Evolutionary conservation across 345 rosid species (phyloP).

Genomic region (Citrus glauca): DNA sequence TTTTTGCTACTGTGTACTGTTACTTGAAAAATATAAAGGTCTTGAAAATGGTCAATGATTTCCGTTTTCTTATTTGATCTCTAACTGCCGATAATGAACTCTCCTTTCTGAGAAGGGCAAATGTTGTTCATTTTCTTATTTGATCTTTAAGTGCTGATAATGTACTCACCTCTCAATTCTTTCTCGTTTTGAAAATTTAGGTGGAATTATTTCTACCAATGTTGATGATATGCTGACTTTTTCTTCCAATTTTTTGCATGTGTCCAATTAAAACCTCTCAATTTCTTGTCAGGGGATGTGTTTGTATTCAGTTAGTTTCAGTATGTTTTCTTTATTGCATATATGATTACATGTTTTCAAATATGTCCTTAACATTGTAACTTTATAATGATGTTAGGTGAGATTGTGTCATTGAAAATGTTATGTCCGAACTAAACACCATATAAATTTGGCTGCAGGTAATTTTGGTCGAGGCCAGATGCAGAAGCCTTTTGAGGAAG

Average conservation of each 20-base stretch:
- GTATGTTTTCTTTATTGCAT: no score
- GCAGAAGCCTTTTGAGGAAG: slow-evolving; percentile 97
- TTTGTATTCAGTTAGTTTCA: neutral
- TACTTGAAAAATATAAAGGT: neutral
- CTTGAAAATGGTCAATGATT: neutral
- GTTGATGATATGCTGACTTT: neutral
- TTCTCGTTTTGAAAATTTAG: neutral
- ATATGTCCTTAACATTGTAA: no score
- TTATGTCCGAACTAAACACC: neutral
- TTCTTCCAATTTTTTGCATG: neutral
- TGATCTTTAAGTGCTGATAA: neutral
- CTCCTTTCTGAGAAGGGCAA: neutral
- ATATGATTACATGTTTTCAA: no score
- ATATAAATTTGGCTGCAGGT: slow-evolving; percentile 39
- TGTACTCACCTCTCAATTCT: neutral
- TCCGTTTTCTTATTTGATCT: neutral
- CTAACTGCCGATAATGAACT: no score
- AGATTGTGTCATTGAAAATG: neutral
- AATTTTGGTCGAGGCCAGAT: slow-evolving; percentile 88
- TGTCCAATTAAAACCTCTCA: neutral
- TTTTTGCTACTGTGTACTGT: neutral
- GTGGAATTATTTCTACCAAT: neutral
- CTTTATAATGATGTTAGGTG: neutral
- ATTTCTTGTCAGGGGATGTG: neutral
- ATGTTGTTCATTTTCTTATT: neutral